Evolutionary conservation across 805 yeast genomes (phyloP), one percentile per base, ranked within the genome.

Genomic region (Saccharomycopsis sp.): DNA sequence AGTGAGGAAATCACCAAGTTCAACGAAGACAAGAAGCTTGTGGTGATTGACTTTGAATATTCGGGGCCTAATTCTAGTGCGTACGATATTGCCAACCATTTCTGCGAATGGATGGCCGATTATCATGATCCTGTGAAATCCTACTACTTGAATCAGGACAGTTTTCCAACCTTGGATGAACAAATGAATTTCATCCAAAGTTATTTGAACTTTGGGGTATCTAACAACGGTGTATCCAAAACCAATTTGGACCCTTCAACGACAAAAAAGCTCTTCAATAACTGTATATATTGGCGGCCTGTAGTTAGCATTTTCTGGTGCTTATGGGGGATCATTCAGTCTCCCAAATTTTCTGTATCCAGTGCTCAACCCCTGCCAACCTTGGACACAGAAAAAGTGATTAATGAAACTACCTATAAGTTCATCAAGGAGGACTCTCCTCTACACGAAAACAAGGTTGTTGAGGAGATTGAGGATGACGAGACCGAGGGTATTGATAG

Each of bases 21-120:
- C n/a, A 66, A 74, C 57, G 84, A 82, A 65, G 91, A 87, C 70
- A 77, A 83, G 51, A 86, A 84, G 67, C 76, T 92, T 59, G 96
- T 89, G 9, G 99, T 94, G 9, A 94, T 94, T 66, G 99, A 94
- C 70, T 94, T 94, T 70, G 99, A 94, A 72, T 94, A 92, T 70
- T 84, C 97, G 0, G 97, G 97, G 0, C 84, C 96, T 9, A 94
- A 91, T 67, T 76, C 84, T 51, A 90, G 96, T 1, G 96, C 95
- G 1, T 89, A 78, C 68, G 99, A 94, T 69, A 81, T 94, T 57
- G 91, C 91, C 14, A 91, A 94, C 70, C 99, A 94, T 73, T 88
- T 94, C 64, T 80, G 88, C 63, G 99, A 92, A 73, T 92, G 99
- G 99, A 94, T 91, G 97, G 80, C 89, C 53, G 90, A 94, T 73